phyloP scores from a whole-genome alignment of 108 stramenopile genomes.

The Cyclotella choctawhatcheeana region DNA sequence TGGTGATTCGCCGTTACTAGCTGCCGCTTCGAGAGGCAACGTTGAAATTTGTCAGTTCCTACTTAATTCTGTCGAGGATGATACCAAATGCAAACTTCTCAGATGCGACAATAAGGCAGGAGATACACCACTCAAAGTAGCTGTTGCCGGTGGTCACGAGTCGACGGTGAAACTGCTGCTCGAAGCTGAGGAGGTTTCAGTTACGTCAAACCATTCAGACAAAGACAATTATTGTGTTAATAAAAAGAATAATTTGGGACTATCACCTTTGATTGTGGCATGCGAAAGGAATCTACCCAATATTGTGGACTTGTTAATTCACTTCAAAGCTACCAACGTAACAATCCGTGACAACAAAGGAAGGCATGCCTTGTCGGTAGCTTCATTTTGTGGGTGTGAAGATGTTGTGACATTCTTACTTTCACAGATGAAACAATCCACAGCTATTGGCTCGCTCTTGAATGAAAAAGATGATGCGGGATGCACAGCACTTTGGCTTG shows the following conservation, averaged over 20 bases:
- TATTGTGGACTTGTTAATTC: constrained; percentile 31
- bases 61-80: constrained; percentile 24
- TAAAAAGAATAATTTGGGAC: constrained; percentile 37
- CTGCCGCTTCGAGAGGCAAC: constrained; percentile 55
- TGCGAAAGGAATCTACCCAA: constrained; percentile 48
- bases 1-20: constrained; percentile 56
- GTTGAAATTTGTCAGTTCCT: constrained; percentile 32
- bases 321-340: constrained; percentile 18
- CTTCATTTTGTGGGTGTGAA: constrained; percentile 55
- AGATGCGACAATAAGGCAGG: constrained; percentile 38
- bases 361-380: constrained; percentile 39
- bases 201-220: neutral
- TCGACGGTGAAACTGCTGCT: constrained; percentile 37
- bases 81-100: constrained; percentile 21
- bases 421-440: constrained; percentile 3
- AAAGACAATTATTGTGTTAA: constrained; percentile 18
- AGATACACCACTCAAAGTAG: constrained; percentile 49
- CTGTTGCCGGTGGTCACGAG: constrained; percentile 39
- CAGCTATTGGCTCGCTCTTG: constrained; percentile 12
- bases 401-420: constrained; percentile 49
- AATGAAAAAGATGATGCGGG: constrained; percentile 40
- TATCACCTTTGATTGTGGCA: constrained; percentile 53
- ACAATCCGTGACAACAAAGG: constrained; percentile 27
- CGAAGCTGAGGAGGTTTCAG: constrained; percentile 20
- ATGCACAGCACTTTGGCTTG: constrained; percentile 58